phyloP scores from a whole-genome alignment of 257 asterid species.

The Plectranthus barbatus region DNA sequence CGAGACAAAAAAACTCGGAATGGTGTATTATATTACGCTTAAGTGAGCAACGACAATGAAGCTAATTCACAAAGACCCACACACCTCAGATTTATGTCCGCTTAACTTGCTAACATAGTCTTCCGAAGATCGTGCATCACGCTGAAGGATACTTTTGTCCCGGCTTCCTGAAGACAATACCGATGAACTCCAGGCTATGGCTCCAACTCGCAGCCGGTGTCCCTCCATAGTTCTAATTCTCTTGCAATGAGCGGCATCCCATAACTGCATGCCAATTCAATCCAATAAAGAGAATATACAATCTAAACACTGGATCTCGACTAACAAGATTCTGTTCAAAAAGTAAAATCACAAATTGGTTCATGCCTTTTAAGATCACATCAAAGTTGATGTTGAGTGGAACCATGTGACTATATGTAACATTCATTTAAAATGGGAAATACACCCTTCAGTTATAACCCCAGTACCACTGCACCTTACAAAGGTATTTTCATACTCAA shows the following conservation, averaged over 20 bases:
- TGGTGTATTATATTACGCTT: neutral
- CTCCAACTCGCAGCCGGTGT: slow-evolving; percentile 82
- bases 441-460: too few relatives aligned
- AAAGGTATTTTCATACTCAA: too few relatives aligned
- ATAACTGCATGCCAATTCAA: slow-evolving; percentile 37
- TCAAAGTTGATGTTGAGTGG: neutral
- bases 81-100: slow-evolving; percentile 96
- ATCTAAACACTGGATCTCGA: neutral
- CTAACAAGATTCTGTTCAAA: neutral
- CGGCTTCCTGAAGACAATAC: slow-evolving; percentile 85
- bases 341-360: neutral
- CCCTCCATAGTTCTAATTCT: slow-evolving; percentile 92
- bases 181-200: slow-evolving; percentile 92
- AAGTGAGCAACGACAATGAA: neutral
- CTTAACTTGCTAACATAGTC: slow-evolving; percentile 72
- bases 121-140: slow-evolving; percentile 68
- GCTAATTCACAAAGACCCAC: slow-evolving; percentile 7
- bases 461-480: too few relatives aligned
- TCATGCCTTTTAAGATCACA: neutral
- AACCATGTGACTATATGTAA: neutral
- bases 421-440: too few relatives aligned
- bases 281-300: neutral
- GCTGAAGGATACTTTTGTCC: slow-evolving; percentile 87
- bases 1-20: neutral
- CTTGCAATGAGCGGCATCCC: slow-evolving; percentile 95